Conservation (phyloP, 2,329 filamentous ascomycete species). For the Phyllosticta ampelicida region DNA sequence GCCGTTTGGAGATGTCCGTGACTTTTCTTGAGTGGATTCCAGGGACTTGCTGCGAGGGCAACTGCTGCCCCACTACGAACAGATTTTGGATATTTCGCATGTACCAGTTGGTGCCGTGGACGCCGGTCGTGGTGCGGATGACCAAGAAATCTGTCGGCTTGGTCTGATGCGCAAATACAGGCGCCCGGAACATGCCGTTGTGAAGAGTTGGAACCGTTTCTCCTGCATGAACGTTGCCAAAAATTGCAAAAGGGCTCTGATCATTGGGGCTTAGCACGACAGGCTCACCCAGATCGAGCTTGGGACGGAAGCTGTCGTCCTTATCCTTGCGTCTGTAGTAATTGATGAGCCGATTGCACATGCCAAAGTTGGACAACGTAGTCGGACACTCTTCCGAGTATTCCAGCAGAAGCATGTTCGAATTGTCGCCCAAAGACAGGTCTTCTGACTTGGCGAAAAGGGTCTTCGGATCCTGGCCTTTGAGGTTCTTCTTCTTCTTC, state of each 20-base stretch:
- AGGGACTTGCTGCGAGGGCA: slow-evolving; percentile 84
- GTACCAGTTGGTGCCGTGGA: slow-evolving; percentile 68
- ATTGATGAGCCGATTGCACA: slow-evolving; percentile 93
- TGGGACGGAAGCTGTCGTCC: slow-evolving; percentile 61
- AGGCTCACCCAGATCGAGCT: slow-evolving; percentile 77
- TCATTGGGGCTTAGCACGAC: slow-evolving; percentile 84
- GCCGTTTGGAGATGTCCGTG: slow-evolving; percentile 92
- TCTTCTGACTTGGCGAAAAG: slow-evolving; percentile 73
- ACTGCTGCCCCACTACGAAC: slow-evolving; percentile 83
- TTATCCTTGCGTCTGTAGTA: slow-evolving; percentile 79
- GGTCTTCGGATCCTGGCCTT: slow-evolving; percentile 65
- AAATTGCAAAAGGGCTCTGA: slow-evolving; percentile 89
- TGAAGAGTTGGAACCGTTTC: slow-evolving; percentile 85
- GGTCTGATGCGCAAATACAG: slow-evolving; percentile 77
- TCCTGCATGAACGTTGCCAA: slow-evolving; percentile 84
- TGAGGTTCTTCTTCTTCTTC: slow-evolving; percentile 68
- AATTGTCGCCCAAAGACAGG: slow-evolving; percentile 79
- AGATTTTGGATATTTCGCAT: slow-evolving; percentile 85
- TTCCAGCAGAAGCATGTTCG: slow-evolving; percentile 76
- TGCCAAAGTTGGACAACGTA: slow-evolving; percentile 90
- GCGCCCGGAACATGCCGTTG: slow-evolving; percentile 91
- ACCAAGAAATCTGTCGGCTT: slow-evolving; percentile 78
- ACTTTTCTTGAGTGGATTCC: slow-evolving; percentile 90
- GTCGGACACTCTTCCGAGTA: slow-evolving; percentile 92
- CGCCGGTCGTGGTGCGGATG: slow-evolving; percentile 68